Conservation (phyloP, 2,329 filamentous ascomycete genomes). For the Alternaria novae-zelandiae region DNA sequence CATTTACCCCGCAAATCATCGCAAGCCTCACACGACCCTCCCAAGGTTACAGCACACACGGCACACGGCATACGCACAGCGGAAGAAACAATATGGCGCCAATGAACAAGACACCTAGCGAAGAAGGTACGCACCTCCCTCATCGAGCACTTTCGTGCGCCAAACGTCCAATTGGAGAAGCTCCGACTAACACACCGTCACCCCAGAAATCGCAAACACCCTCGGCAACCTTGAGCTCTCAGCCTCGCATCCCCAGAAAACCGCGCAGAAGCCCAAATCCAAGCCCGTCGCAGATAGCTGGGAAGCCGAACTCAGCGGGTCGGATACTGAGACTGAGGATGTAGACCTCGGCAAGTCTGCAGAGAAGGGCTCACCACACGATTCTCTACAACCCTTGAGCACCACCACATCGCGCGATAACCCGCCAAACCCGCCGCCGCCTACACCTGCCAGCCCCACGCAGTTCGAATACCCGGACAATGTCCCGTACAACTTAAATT, state of each 20-base stretch:
- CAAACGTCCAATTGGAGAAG: background rate
- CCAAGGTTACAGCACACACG: background rate
- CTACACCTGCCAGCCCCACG: conserved; percentile 44
- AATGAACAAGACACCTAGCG: conserved; percentile 18
- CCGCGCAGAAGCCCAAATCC: conserved; percentile 42
- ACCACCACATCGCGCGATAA: conserved; percentile 15
- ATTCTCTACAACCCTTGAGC: conserved; percentile 26
- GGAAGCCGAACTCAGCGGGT: conserved; percentile 71
- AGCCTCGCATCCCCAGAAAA: conserved; percentile 40
- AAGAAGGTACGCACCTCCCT: conserved; percentile 6
- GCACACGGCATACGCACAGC: background rate
- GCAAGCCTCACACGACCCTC: background rate
- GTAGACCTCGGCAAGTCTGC: background rate
- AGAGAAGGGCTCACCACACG: conserved; percentile 1
- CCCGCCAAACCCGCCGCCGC: conserved; percentile 40
- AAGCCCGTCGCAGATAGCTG: conserved; percentile 70
- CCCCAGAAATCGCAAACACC: conserved; percentile 45
- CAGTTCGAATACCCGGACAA: conserved; percentile 43
- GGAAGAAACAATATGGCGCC: conserved; percentile 5
- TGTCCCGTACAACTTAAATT: conserved; percentile 18
- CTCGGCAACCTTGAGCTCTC: conserved; percentile 47
- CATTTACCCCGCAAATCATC: conserved; percentile 7
- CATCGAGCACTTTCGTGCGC: background rate
- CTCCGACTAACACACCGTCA: background rate
- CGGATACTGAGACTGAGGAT: conserved; percentile 42